phyloP scores from a whole-genome alignment of 106 monocot species.

The Hemerocallis citrina region DNA sequence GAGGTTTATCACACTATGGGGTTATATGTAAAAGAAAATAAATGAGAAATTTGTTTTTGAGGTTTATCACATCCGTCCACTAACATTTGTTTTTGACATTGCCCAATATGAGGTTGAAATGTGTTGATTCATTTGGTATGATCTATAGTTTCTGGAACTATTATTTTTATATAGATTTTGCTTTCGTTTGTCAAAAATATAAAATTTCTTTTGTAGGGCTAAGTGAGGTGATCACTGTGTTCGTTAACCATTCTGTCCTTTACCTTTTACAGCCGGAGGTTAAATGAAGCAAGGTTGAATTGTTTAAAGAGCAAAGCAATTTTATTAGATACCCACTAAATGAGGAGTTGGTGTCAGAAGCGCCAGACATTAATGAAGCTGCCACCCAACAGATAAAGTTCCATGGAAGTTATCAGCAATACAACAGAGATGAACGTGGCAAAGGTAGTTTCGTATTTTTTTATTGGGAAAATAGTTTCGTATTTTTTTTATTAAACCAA shows the following conservation, averaged over 20 bases:
- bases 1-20: too few relatives aligned
- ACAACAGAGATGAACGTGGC: constrained; percentile 79
- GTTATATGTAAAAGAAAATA: too few relatives aligned
- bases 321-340: constrained; percentile 91
- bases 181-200: too few relatives aligned
- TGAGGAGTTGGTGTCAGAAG: constrained; percentile 72
- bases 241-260: neutral
- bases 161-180: too few relatives aligned
- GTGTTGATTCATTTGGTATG: too few relatives aligned
- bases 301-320: constrained; percentile 92
- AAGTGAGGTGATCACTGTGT: too few relatives aligned
- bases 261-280: constrained; percentile 33
- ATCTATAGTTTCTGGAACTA: too few relatives aligned
- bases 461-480: neutral
- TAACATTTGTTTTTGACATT: too few relatives aligned
- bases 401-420: constrained; percentile 97
- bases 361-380: constrained; percentile 85
- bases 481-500: neutral
- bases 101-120: too few relatives aligned
- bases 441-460: constrained; percentile 38
- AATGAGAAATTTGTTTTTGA: too few relatives aligned
- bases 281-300: constrained; percentile 93
- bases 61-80: too few relatives aligned
- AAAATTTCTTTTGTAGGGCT: too few relatives aligned
- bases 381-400: constrained; percentile 92